Conservation (phyloP, 1,284 basidiomycete species). For the Ceratobasidium sp. region DNA sequence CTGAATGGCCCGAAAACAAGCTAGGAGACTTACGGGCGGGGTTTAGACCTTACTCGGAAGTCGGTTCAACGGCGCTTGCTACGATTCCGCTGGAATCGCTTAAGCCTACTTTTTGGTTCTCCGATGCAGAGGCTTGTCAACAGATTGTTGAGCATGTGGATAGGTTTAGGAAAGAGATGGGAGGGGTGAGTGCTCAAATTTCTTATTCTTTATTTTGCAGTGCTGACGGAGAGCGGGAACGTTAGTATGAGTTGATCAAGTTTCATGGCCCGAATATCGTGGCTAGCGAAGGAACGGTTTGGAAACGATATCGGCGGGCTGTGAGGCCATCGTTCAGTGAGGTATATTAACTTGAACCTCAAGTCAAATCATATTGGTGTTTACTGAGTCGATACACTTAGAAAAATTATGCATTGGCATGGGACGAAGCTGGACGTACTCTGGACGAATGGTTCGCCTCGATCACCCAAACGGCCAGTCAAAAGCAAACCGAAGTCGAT, state of each 20-base stretch:
- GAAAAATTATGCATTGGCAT: constrained; percentile 13
- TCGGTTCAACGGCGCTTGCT: constrained; percentile 17
- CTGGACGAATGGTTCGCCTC: constrained; percentile 7
- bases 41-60: constrained; percentile 16
- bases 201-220: no score
- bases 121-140: constrained; percentile 10
- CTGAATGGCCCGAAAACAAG: constrained; percentile 1
- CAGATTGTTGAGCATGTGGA: constrained; percentile 3
- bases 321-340: constrained; percentile 12
- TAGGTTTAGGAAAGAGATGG: constrained; percentile 19
- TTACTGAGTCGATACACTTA: no score
- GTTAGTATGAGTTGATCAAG: constrained; percentile 11
- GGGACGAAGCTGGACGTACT: constrained; percentile 3
- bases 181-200: not conserved
- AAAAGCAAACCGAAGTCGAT: constrained; percentile 7
- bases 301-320: constrained; percentile 21
- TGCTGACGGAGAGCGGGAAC: no score
- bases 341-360: no score
- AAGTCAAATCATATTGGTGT: no score
- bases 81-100: constrained; percentile 12
- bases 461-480: not conserved
- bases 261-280: constrained; percentile 29
- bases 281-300: constrained; percentile 13
- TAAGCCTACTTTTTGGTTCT: constrained; percentile 14
- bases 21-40: constrained; percentile 22